Evolutionary conservation across 768 basidiomycete species (phyloP), one percentile per base, ranked within the genome.

Genomic region (Auriscalpium orientale): DNA sequence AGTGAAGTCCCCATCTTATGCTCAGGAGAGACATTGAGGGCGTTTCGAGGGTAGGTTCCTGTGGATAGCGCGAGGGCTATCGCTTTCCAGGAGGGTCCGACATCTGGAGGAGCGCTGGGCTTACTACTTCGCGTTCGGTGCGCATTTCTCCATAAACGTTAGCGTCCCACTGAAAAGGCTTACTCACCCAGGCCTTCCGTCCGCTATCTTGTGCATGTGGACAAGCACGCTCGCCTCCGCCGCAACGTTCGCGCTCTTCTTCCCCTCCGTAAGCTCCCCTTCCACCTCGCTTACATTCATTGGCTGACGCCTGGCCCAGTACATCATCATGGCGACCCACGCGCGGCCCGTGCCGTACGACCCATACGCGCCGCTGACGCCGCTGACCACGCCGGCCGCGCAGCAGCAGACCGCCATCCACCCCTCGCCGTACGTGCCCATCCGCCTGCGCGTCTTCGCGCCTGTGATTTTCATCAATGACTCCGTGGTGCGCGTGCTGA

Each of bases 81-180:
- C 87, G 12, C 72, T 91, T 12, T 78, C 88, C 2, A 72, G 79
- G 13, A 75, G 90, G 54, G 80, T 92, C 47, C 73, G 84, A 49
- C 80, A 87, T 66, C 72, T 93, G 18, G 92, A 95, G 70, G 89
- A 92, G 69, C 80, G 91, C 44, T 95, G 92, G 92, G 80, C 87
- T 2, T 95, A 94, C 70, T 91, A 85, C 65, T 78, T 92, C 56
- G 87, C 87, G 5, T 95, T 92, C 60, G 92, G 92, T 78, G 51
- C 36, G 74, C 64, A 36, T 9, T 10, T 44, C 44, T 7, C 13
- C 46, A 2, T 3, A 16, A 9, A 22, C 20, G 5, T 48, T 22
- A 22, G n/a, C 16, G 13, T 2, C 15, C 15, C 9, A 5, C 22
- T 33, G 20, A 6, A n/a, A 33, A 49, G 18, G 37, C 44, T 52